Evolutionary conservation across 2,329 filamentous ascomycete species (phyloP).

Genomic region (Fusarium sp.): DNA sequence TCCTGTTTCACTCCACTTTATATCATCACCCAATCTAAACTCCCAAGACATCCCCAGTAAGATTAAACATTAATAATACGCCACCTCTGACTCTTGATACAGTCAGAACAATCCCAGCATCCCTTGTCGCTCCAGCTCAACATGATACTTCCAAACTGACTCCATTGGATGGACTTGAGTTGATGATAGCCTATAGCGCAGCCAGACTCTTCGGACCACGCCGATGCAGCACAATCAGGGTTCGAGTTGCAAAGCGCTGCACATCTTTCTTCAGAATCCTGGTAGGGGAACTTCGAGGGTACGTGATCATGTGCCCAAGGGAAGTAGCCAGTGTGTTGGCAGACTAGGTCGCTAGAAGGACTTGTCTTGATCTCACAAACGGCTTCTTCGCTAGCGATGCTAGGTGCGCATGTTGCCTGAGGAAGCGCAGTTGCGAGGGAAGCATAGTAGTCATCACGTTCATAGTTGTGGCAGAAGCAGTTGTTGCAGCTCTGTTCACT

Average conservation of each 20-base stretch:
- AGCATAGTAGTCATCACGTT: background rate
- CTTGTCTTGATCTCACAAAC: background rate
- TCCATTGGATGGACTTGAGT: background rate
- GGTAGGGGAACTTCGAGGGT: slow-evolving; percentile 3
- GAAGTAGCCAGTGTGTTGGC: slow-evolving; percentile 5
- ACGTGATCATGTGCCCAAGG: background rate
- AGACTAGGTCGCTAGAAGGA: background rate
- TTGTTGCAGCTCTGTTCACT: slow-evolving; percentile 13
- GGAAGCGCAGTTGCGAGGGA: background rate
- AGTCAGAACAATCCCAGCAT: slow-evolving; percentile 14
- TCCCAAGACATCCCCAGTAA: accelerated
- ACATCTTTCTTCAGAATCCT: slow-evolving; percentile 5
- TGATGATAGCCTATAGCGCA: background rate
- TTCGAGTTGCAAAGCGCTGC: slow-evolving; percentile 14
- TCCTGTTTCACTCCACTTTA: too few relatives aligned
- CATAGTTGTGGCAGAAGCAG: slow-evolving; percentile 14
- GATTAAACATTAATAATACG: background rate
- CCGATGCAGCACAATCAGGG: background rate
- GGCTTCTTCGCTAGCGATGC: background rate
- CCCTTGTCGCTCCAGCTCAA: slow-evolving; percentile 22
- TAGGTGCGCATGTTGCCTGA: background rate
- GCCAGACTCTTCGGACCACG: slow-evolving; percentile 1
- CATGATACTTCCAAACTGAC: background rate
- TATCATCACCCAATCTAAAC: accelerated
- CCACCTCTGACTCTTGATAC: slow-evolving; percentile 14